These are phyloP conservation scores for Starmerella tilneyi DNA, from an alignment of 805 yeast genomes.

Conservation along the genomic window DNA sequence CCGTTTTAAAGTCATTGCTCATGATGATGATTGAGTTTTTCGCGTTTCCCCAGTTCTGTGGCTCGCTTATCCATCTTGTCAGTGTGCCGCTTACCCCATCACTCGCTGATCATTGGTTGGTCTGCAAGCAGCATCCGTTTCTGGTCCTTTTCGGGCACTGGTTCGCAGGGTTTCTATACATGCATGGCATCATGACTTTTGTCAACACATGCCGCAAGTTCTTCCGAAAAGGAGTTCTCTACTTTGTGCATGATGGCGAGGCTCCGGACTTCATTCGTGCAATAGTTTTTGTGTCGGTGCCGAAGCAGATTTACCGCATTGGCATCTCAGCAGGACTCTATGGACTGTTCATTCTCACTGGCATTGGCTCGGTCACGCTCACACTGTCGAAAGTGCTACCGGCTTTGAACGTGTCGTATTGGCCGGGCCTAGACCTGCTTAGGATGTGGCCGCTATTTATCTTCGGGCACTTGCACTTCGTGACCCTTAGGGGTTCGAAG, in stretches of 20 bases:
- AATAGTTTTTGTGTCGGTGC: conserved; percentile 67
- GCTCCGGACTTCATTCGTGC: conserved; percentile 87
- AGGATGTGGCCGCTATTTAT: conserved; percentile 18
- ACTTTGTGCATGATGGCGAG: conserved; percentile 86
- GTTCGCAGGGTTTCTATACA: conserved; percentile 70
- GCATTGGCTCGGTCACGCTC: conserved; percentile 61
- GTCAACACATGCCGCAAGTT: conserved; percentile 75
- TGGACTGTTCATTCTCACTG: conserved; percentile 51
- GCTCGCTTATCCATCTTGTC: conserved; percentile 61
- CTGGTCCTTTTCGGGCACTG: conserved; percentile 38
- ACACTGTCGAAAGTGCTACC: conserved; percentile 23
- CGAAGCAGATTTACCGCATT: conserved; percentile 62
- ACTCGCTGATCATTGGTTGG: conserved; percentile 5
- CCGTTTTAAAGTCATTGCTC: conserved; percentile 62
- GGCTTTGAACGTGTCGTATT: conserved; percentile 28
- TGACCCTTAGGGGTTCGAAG: conserved; percentile 36
- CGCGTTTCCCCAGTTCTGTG: conserved; percentile 82
- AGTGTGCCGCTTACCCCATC: conserved; percentile 42
- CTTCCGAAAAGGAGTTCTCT: conserved; percentile 79
- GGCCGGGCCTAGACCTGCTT: conserved; percentile 14
- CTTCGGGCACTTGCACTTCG: not conserved
- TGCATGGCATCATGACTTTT: conserved; percentile 77
- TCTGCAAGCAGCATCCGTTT: conserved; percentile 5
- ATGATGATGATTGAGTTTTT: conserved; percentile 70
- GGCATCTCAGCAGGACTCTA: conserved; percentile 43